phyloP scores from a whole-genome alignment of 2,329 filamentous ascomycete genomes.

The Periconia macrospinosa region DNA sequence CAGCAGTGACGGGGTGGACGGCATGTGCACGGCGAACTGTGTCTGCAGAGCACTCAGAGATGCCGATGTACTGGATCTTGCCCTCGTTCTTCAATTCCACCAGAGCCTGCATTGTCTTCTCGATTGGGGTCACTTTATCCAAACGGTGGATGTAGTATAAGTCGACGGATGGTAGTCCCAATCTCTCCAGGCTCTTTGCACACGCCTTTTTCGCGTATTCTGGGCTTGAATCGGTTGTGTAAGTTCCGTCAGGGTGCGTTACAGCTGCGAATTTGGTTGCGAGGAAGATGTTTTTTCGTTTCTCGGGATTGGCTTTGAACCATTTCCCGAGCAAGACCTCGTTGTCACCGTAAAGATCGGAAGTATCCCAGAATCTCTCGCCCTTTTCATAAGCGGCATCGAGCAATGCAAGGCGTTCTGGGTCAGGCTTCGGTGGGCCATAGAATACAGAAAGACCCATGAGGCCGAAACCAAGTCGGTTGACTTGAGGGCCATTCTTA shows the following conservation, averaged over 20 bases:
- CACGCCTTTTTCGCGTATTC: conserved; percentile 46
- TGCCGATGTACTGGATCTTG: conserved; percentile 49
- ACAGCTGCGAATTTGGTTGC: conserved; percentile 44
- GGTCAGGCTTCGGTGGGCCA: conserved; percentile 49
- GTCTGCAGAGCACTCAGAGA: conserved; percentile 45
- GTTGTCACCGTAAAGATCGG: conserved; percentile 37
- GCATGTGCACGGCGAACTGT: conserved; percentile 51
- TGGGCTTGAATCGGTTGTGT: conserved; percentile 37
- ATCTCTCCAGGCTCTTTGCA: conserved; percentile 43
- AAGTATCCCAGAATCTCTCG: conserved; percentile 35
- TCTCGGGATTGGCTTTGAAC: conserved; percentile 42
- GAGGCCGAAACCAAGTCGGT: conserved; percentile 53
- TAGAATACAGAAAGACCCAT: conserved; percentile 55
- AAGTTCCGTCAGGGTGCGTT: conserved; percentile 54
- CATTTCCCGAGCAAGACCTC: conserved; percentile 40
- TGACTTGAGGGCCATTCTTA: conserved; percentile 52
- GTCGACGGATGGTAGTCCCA: conserved; percentile 49
- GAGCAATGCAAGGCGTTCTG: conserved; percentile 55
- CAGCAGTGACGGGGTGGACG: conserved; percentile 48
- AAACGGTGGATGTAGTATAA: conserved; percentile 50
- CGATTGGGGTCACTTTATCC: conserved; percentile 48
- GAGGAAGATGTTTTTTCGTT: conserved; percentile 52
- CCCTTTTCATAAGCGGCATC: conserved; percentile 54
- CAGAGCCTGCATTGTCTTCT: conserved; percentile 54
- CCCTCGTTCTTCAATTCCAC: conserved; percentile 59